phyloP scores from a whole-genome alignment of 768 basidiomycete species.

The Fistulinella prunicolor region DNA sequence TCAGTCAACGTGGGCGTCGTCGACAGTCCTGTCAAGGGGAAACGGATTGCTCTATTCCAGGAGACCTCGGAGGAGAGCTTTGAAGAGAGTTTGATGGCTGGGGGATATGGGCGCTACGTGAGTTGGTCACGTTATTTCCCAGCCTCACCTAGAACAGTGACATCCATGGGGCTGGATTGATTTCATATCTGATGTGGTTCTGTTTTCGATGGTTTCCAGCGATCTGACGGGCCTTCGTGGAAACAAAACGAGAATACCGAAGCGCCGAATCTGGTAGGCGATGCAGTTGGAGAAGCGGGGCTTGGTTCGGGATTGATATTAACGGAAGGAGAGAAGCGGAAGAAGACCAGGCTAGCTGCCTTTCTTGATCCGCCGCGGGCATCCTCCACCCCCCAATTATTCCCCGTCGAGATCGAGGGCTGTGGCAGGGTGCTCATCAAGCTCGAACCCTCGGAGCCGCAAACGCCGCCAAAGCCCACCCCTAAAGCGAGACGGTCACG shows the following conservation, averaged over 20 bases:
- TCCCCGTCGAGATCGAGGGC: slow-evolving; percentile 62
- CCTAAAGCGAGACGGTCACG: slow-evolving; percentile 41
- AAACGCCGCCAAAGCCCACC: slow-evolving; percentile 26
- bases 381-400: slow-evolving; percentile 42
- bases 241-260: slow-evolving; percentile 17
- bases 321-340: slow-evolving; percentile 62
- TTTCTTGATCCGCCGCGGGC: slow-evolving; percentile 48
- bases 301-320: slow-evolving; percentile 6
- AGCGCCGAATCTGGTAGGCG: slow-evolving; percentile 9
- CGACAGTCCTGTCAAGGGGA: slow-evolving; percentile 69
- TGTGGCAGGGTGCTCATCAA: slow-evolving; percentile 72
- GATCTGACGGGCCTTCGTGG: slow-evolving; percentile 23
- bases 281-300: slow-evolving; percentile 12
- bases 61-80: slow-evolving; percentile 83
- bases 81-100: slow-evolving; percentile 80
- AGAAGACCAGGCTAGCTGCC: slow-evolving; percentile 65
- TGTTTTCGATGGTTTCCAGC: slow-evolving; percentile 16
- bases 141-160: not conserved
- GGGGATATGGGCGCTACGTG: slow-evolving; percentile 76
- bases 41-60: slow-evolving; percentile 72
- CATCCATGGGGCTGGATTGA: slow-evolving; percentile 7
- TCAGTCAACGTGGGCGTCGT: slow-evolving; percentile 51
- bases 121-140: slow-evolving; percentile 24
- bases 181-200: slow-evolving; percentile 9
- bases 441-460: slow-evolving; percentile 40